Conservation (phyloP, 352 stramenopile genomes). For the Pythium monospermum region DNA sequence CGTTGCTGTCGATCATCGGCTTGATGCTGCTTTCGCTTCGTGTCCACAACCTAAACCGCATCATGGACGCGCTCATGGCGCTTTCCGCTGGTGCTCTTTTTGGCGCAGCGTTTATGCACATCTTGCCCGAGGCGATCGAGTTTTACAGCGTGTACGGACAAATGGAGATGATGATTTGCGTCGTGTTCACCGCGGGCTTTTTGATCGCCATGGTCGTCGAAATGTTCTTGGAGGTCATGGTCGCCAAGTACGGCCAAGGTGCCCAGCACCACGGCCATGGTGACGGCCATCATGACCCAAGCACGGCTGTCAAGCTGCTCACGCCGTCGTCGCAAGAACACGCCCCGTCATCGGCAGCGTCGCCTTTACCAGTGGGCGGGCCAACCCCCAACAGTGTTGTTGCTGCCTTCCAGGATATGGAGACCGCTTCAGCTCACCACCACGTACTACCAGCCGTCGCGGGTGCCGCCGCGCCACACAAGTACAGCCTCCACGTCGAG, state of each 20-base stretch:
- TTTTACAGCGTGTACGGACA: constrained; percentile 51
- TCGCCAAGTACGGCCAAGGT: constrained; percentile 27
- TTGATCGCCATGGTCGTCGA: constrained; percentile 53
- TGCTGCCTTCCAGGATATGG: constrained; percentile 18
- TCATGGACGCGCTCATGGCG: constrained; percentile 44
- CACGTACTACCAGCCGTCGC: no score
- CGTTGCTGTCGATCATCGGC: constrained; percentile 40
- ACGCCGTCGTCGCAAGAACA: neutral
- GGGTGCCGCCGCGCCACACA: constrained; percentile 16
- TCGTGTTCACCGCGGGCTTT: constrained; percentile 62
- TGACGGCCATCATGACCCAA: no score
- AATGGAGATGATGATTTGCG: constrained; percentile 50
- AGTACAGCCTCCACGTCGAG: constrained; percentile 28
- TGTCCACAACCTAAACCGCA: constrained; percentile 20
- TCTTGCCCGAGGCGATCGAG: constrained; percentile 67
- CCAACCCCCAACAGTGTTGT: constrained; percentile 4
- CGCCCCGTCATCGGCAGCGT: no score
- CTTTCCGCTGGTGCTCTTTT: constrained; percentile 69
- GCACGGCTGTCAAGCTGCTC: constrained; percentile 17
- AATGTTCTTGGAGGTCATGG: constrained; percentile 42
- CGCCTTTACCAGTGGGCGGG: no score
- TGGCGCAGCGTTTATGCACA: constrained; percentile 68
- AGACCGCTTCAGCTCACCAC: no score
- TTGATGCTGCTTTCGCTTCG: constrained; percentile 33
- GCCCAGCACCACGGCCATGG: constrained; percentile 25